Evolutionary conservation across 176 grass and related monocot genomes (phyloP).

Genomic region (Eleusine indica): DNA sequence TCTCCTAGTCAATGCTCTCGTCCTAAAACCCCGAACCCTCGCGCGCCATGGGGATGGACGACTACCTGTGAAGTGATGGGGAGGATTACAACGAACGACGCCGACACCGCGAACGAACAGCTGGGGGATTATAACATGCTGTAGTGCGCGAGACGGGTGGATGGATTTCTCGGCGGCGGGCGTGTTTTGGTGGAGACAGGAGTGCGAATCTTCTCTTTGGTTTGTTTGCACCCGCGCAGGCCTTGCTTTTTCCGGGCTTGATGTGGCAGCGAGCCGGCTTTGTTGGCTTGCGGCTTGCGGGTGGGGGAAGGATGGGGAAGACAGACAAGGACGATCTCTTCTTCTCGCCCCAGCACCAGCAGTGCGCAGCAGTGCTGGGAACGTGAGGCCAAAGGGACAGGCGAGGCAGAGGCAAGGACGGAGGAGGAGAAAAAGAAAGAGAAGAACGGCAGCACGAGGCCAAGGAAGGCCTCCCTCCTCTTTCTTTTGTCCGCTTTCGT

Average conservation of each 20-base stretch:
- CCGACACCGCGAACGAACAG: background rate
- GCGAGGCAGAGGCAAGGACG: background rate
- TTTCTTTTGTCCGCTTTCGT: slow-evolving; percentile 25
- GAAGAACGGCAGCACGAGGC: background rate
- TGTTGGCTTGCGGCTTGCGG: slow-evolving; percentile 12
- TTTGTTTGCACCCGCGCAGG: slow-evolving; percentile 42
- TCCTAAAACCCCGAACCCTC: background rate
- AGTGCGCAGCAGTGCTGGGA: slow-evolving; percentile 12
- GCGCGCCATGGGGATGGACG: background rate
- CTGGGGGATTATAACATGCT: slow-evolving; percentile 2
- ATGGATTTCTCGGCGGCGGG: background rate
- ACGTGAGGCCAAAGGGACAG: background rate
- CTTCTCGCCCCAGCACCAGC: no score
- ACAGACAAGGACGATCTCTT: background rate
- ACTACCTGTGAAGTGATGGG: background rate
- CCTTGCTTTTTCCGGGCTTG: slow-evolving; percentile 35
- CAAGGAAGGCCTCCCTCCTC: background rate
- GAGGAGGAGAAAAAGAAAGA: background rate
- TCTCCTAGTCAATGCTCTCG: no score
- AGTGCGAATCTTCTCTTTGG: slow-evolving; percentile 48
- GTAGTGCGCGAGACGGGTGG: background rate
- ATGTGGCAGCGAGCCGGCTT: slow-evolving; percentile 11
- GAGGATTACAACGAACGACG: background rate
- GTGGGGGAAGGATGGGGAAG: background rate
- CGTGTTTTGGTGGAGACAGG: background rate